A percentile compares a stretch with the other conserved stretches of the same genome.
phyloP scores from a whole-genome alignment of 345 rosid species.

The Psidium guajava region DNA sequence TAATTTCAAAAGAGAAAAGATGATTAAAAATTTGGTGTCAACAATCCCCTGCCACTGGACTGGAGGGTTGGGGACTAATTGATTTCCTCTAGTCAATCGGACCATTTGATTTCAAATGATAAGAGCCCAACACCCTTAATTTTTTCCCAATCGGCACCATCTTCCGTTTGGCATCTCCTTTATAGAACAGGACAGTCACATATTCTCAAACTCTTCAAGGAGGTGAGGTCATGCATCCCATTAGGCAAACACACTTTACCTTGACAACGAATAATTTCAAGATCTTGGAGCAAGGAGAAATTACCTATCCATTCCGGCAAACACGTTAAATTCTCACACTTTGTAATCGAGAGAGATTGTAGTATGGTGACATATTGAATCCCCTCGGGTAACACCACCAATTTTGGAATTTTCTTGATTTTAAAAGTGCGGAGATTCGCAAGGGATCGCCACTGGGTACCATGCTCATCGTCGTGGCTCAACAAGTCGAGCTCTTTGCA shows the following conservation, averaged over 20 bases:
- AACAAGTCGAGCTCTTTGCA: background rate
- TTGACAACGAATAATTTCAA: background rate
- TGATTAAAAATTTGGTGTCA: no score
- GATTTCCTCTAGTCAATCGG: no score
- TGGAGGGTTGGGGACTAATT: no score
- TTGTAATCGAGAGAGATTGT: background rate
- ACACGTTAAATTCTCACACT: rapidly evolving
- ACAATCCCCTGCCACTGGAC: no score
- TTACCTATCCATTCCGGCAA: background rate
- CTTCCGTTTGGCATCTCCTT: background rate
- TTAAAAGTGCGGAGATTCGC: background rate
- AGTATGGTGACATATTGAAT: background rate
- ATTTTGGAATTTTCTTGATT: background rate
- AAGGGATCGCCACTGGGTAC: background rate
- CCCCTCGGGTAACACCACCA: background rate
- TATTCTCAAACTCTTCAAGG: background rate
- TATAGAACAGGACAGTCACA: background rate
- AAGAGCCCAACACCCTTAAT: background rate
- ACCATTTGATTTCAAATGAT: no score
- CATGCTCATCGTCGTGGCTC: background rate
- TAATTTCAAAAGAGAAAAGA: no score
- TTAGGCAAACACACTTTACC: background rate
- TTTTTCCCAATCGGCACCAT: background rate
- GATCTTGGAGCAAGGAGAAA: background rate
- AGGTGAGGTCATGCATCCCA: background rate